Base-by-base conservation (phyloP, 305 asterid species). In the Fraxinus latifolia region DNA sequence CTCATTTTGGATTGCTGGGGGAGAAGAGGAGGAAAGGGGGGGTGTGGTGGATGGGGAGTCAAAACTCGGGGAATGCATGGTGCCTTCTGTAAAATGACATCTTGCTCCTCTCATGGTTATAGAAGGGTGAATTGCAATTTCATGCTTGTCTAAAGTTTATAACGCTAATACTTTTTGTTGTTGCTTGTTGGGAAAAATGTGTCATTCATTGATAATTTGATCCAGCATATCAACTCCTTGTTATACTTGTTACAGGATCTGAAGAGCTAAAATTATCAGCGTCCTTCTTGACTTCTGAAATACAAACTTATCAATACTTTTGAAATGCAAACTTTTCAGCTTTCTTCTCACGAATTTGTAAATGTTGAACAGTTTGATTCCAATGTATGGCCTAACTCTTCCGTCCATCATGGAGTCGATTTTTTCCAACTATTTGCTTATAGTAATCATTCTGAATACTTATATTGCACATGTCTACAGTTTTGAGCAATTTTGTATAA, bases 401-500 rank as follows among this genome's bases (percentile, higher is more conserved):
- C 76, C 50, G 17, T 80, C 78, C 81, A 70, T 67, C 77, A 70
- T 27, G 29, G 53, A 80, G 82, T 74, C 71, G 80, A 79, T 79
- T 84, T 2, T 19, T 36, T 84, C 68, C 58, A 27, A 71, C 78
- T 71, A 19, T 74, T 83, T 79, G 77, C 47, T 71, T 19, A 32
- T 15, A 5, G 33, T 12, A 25, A 62, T 76, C 37, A 84, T 44
- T 79, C 50, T 82, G 74, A 55, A 80, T 44, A 79, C 79, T 70
- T 42, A 25, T 86, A 50, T 76, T 78, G 82, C 85, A 58, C 67
- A 42, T 75, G 7, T 85, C 76, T 81, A 77, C 91, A 90, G 92
- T 83, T 90, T 90, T 78, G 92, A 90, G 79, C 92, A 90, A 74
- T 90, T 90, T 82, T 90, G 92, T 77, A 89, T 89, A 47, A 88